Conservation (phyloP, 495 filamentous ascomycete genomes). For the Xylaria nigripes region DNA sequence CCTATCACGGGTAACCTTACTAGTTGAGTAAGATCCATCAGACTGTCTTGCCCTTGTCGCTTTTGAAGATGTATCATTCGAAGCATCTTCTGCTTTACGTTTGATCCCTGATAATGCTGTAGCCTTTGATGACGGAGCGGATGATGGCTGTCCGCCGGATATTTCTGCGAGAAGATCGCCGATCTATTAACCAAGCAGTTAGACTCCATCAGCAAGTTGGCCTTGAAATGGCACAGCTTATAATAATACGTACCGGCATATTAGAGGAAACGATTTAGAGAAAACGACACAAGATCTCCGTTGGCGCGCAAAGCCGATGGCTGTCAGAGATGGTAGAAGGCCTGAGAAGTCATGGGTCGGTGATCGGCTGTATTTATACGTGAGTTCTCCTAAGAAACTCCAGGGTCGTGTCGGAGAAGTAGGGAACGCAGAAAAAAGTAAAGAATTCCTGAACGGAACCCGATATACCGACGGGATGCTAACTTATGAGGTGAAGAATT, state of each 20-base stretch:
- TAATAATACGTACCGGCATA: constrained; percentile 19
- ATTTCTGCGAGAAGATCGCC: constrained; percentile 49
- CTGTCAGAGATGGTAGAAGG: constrained; percentile 13
- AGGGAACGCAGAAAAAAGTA: not conserved
- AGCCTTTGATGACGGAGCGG: constrained; percentile 25
- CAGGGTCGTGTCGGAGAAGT: not conserved
- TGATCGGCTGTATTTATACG: not conserved
- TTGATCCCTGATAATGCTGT: constrained; percentile 29
- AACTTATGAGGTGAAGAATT: not conserved
- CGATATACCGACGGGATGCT: not conserved
- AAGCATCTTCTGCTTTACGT: constrained; percentile 46
- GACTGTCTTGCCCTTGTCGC: constrained; percentile 19
- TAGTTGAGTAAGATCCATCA: constrained; percentile 21
- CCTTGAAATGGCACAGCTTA: constrained; percentile 4
- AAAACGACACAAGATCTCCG: constrained; percentile 5
- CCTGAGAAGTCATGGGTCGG: constrained; percentile 5
- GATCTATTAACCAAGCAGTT: constrained; percentile 33
- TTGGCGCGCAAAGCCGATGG: constrained; percentile 12
- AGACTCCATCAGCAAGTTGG: constrained; percentile 13
- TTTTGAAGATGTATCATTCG: constrained; percentile 22
- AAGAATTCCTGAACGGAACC: not conserved
- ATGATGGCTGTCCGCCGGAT: constrained; percentile 36
- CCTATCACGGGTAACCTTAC: constrained; percentile 21
- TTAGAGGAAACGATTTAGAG: constrained; percentile 6
- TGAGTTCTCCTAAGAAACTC: not conserved